Evolutionary conservation across 257 asterid genomes (phyloP), one percentile per base, ranked within the genome.

Genomic region (Nicotiana paniculata): DNA sequence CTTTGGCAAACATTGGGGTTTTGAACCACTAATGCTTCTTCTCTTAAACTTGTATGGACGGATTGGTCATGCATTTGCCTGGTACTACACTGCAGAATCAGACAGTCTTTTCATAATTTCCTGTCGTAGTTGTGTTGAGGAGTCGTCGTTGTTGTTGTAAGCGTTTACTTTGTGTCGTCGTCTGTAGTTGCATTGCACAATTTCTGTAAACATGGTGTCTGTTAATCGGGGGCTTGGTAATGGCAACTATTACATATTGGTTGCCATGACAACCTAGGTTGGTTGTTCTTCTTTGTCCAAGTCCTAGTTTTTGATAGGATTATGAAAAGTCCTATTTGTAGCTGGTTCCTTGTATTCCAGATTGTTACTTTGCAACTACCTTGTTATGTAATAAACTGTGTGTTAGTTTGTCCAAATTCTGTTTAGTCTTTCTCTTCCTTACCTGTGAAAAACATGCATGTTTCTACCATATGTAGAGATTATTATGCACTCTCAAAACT

Each of bases 261-360:
- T 85, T 90, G 90, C 88, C 85, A 81, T 82, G 89, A 87, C 85
- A 85, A 81, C 84, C 82, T 76, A 4, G 58, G 16, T 76, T 86
- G 83, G 82, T 74, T 74, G 63, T 13, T 86, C 81, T 84, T 89
- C 69, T 24, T 28, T 80, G 37, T 65, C 84, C 83, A 46, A 76
- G 92, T 87, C 81, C 88, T 78, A 59, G 88, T 77, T 88, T 91
- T 93, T 90, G 68, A 35, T 82, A 80, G 91, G 94, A 87, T 83
- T 77, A 28, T 81, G 21, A 5, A 15, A 43, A 2, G 53, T 89
- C 91, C 92, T 90, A 79, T 87, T 84, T 86, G 82, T 87, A 82
- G 26, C 80, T 28, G 64, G 64, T 84, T 81, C 83, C 77, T 72
- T 64, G 74, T 62, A 54, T 80, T 83, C 81, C 43, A 76, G 88